Evolutionary conservation across 257 asterid species (phyloP).

Genomic region (Galeopsis tetrahit): DNA sequence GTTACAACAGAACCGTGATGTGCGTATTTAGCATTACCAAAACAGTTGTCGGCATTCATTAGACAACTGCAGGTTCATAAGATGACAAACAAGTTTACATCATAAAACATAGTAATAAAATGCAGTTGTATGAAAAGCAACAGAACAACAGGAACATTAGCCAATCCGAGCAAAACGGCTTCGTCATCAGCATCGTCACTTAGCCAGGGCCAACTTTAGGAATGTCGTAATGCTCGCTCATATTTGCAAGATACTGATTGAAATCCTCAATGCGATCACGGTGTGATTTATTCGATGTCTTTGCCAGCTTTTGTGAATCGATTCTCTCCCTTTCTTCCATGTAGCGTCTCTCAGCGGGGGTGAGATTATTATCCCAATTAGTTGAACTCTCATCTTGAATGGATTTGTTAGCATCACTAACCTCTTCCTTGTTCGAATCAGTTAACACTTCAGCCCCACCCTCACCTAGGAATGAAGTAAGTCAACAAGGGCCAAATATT

Average conservation of each 20-base stretch:
- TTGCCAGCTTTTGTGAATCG: slow-evolving; percentile 73
- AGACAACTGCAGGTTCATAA: too few species aligned
- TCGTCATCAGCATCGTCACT: not conserved
- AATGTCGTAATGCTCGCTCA: slow-evolving; percentile 98
- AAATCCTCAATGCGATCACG: slow-evolving; percentile 93
- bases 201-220: slow-evolving; percentile 97
- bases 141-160: not conserved
- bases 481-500: not conserved
- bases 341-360: slow-evolving; percentile 95
- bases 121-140: not conserved
- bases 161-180: not conserved
- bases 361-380: slow-evolving; percentile 65
- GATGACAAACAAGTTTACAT: not conserved
- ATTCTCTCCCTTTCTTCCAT: slow-evolving; percentile 82
- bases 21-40: too few species aligned
- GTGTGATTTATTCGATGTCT: slow-evolving; percentile 89
- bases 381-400: slow-evolving; percentile 48
- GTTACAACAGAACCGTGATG: too few species aligned
- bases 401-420: slow-evolving; percentile 44
- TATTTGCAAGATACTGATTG: slow-evolving; percentile 95
- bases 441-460: slow-evolving; percentile 39
- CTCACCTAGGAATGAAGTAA: slow-evolving; percentile 46
- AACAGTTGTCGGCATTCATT: too few species aligned
- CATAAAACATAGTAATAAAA: not conserved
- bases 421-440: slow-evolving; percentile 56